Conservation (phyloP, 306 rosid species). For the Malus asiatica region DNA sequence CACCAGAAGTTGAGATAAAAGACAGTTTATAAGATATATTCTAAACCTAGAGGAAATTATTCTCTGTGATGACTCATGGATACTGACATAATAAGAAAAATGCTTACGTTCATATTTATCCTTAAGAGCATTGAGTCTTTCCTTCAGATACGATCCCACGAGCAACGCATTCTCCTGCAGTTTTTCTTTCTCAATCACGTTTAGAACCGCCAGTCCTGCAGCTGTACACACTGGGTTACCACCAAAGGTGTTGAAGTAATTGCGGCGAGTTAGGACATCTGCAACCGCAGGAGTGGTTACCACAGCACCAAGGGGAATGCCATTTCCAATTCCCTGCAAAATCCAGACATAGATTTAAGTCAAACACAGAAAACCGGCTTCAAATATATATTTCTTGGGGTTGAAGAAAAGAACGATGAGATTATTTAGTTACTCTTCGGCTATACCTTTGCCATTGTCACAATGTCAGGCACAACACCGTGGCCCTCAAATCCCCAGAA, state of each 20-base stretch:
- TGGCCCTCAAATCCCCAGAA: conserved; percentile 96
- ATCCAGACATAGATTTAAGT: conserved; percentile 7
- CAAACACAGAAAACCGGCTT: neutral
- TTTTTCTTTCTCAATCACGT: conserved; percentile 79
- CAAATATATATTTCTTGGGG: neutral
- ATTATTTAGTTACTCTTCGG: neutral
- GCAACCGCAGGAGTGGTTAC: conserved; percentile 94
- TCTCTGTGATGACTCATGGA: neutral
- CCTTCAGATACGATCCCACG: conserved; percentile 71
- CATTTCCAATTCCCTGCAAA: conserved; percentile 87
- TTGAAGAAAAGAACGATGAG: neutral
- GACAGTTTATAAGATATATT: neutral
- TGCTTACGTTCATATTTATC: conserved; percentile 67
- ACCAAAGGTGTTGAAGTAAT: conserved; percentile 84
- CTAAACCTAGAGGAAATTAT: neutral
- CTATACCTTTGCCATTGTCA: conserved; percentile 87
- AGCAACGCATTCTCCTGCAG: conserved; percentile 73
- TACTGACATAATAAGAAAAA: neutral
- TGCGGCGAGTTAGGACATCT: conserved; percentile 61
- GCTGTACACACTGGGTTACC: conserved; percentile 94
- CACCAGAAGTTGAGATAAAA: neutral
- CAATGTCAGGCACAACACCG: conserved; percentile 91
- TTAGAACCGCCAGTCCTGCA: conserved; percentile 84
- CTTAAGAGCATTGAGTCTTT: conserved; percentile 53
- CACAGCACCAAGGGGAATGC: conserved; percentile 96